These are phyloP conservation scores for Pyrus pyrifolia DNA, from an alignment of 306 rosid species.

Conservation along the genomic window DNA sequence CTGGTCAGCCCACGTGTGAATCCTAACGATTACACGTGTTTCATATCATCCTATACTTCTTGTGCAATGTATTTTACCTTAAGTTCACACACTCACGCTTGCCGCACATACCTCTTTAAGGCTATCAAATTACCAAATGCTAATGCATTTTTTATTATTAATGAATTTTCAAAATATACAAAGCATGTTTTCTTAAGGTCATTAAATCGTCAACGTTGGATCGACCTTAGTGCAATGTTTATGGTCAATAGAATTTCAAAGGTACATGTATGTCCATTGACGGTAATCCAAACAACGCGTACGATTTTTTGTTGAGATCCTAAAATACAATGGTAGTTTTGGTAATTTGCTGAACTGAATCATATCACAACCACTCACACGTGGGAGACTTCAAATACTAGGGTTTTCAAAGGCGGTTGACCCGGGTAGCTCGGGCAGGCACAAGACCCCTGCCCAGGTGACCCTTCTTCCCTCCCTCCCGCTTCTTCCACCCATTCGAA, in stretches of 20 bases:
- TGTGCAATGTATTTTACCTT: too few species aligned
- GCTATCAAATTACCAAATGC: not conserved
- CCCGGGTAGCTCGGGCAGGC: conserved; percentile 9
- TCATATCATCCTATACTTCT: too few species aligned
- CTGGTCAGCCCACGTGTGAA: not conserved
- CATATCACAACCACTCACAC: not conserved
- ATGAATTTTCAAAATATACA: not conserved
- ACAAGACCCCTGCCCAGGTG: conserved; percentile 6
- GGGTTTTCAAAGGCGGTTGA: not conserved
- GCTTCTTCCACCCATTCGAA: conserved; percentile 34
- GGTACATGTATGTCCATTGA: not conserved
- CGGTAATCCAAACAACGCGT: not conserved
- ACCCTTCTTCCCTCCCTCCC: conserved; percentile 16
- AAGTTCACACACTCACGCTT: not conserved
- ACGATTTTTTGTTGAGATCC: not conserved
- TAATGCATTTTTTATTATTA: too few species aligned
- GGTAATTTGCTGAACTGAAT: too few species aligned
- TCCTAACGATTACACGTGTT: too few species aligned
- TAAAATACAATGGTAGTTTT: not conserved
- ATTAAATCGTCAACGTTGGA: not conserved
- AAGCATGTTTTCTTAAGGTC: not conserved
- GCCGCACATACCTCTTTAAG: too few species aligned
- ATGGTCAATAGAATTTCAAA: not conserved
- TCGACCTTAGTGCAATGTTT: not conserved
- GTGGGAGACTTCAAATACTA: not conserved